Evolutionary conservation across 495 filamentous ascomycete genomes (phyloP).

Genomic region (Parachaetomium inaequale): DNA sequence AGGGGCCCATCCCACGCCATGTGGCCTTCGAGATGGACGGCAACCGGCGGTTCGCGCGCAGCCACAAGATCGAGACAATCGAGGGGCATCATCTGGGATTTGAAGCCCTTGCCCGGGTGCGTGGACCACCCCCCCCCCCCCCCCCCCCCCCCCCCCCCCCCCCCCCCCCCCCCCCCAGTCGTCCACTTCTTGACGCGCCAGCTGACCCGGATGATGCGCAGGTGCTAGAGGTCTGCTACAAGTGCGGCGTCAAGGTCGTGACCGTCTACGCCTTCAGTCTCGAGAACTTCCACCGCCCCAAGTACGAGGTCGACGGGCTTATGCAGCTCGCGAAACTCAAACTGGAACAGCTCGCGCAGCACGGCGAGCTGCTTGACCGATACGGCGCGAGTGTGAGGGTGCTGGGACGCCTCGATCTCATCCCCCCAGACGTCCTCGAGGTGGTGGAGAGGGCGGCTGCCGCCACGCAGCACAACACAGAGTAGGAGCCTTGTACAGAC

Average conservation of each 20-base stretch:
- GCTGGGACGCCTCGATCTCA: conserved; percentile 72
- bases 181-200: not conserved
- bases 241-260: conserved; percentile 88
- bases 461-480: conserved; percentile 77
- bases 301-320: conserved; percentile 92
- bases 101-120: conserved; percentile 81
- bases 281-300: conserved; percentile 98
- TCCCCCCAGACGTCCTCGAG: conserved; percentile 81
- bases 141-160: not conserved
- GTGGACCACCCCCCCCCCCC: conserved; percentile 10
- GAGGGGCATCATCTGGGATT: conserved; percentile 97
- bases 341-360: conserved; percentile 82
- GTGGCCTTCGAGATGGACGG: conserved; percentile 99
- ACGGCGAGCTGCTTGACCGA: conserved; percentile 86
- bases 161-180: not conserved
- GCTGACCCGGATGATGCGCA: conserved; percentile 31
- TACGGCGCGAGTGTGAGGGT: conserved; percentile 87
- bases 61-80: conserved; percentile 89
- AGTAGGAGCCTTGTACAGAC: conserved; percentile 41
- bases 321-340: conserved; percentile 99
- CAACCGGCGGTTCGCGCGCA: conserved; percentile 85
- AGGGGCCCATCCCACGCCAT: conserved; percentile 90
- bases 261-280: conserved; percentile 98
- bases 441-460: conserved; percentile 78
- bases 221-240: conserved; percentile 97